These are phyloP conservation scores for Sporothrix euskadiensis DNA, from an alignment of 2,329 filamentous ascomycete species.

Conservation along the genomic window DNA sequence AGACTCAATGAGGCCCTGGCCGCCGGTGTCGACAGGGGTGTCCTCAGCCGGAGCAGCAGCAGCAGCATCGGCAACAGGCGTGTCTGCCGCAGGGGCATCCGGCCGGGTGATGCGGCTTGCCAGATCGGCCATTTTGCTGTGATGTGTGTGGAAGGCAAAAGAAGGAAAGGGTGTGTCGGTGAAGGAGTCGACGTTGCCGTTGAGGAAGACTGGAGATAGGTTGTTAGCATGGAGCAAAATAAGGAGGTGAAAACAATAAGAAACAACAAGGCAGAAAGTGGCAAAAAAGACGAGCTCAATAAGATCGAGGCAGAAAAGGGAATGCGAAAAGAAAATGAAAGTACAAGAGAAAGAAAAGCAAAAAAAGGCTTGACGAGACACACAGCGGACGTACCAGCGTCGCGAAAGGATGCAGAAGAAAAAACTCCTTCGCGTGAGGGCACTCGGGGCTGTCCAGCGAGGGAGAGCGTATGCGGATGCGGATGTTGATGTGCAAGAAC, in stretches of 20 bases:
- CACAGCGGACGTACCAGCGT: not conserved
- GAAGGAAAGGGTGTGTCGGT: not conserved
- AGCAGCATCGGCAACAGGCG: conserved; percentile 1
- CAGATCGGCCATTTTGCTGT: conserved; percentile 42
- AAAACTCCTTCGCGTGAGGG: not conserved
- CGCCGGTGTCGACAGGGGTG: conserved; percentile 34
- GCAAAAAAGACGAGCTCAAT: too few relatives aligned
- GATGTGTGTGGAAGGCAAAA: not conserved
- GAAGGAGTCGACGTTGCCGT: not conserved
- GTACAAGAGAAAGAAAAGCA: not conserved
- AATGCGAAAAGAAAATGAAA: not conserved
- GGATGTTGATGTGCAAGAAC: conserved; percentile 13
- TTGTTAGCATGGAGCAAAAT: not conserved
- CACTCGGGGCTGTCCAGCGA: not conserved
- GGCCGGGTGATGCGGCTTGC: conserved; percentile 55
- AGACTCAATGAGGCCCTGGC: conserved; percentile 65
- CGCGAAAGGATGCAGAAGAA: not conserved
- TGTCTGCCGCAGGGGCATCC: conserved; percentile 32
- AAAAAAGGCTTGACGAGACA: not conserved
- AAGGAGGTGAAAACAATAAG: not conserved
- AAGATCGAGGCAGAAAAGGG: not conserved
- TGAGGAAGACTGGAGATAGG: not conserved
- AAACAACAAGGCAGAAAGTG: not conserved
- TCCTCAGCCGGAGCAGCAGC: conserved; percentile 14
- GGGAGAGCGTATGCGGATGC: conserved; percentile 6